Evolutionary conservation across 1,139 yeast species (phyloP).

Genomic region (Yamadazyma spencermartinsiae): DNA sequence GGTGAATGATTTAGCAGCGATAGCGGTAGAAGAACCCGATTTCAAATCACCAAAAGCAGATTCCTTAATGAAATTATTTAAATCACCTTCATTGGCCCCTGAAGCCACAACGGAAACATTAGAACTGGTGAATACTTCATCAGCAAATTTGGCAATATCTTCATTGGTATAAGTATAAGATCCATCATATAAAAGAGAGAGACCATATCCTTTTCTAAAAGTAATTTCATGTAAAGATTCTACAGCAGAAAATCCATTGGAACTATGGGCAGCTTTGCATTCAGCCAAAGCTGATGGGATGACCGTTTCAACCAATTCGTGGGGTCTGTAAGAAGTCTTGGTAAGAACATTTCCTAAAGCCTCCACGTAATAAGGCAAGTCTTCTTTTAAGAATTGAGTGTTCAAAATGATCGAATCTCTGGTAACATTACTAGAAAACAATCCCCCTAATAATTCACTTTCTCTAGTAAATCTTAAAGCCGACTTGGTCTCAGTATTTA

Average conservation of each 20-base stretch:
- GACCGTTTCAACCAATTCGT: constrained; percentile 81
- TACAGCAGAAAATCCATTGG: constrained; percentile 61
- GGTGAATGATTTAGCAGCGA: constrained; percentile 47
- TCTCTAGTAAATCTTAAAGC: constrained; percentile 94
- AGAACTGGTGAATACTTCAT: constrained; percentile 65
- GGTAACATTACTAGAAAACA: constrained; percentile 64
- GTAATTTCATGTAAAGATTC: constrained; percentile 81
- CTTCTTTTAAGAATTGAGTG: constrained; percentile 82
- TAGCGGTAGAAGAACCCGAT: constrained; percentile 49
- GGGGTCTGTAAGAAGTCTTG: constrained; percentile 73
- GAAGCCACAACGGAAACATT: constrained; percentile 72
- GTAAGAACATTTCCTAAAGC: constrained; percentile 78
- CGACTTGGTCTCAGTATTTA: constrained; percentile 79
- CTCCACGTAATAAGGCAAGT: constrained; percentile 89
- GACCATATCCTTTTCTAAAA: constrained; percentile 88
- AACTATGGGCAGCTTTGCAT: constrained; percentile 45
- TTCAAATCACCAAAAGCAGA: constrained; percentile 68
- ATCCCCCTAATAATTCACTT: constrained; percentile 90
- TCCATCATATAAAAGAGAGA: constrained; percentile 76
- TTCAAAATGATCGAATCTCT: constrained; percentile 83
- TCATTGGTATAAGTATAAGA: constrained; percentile 57
- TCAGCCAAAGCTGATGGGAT: constrained; percentile 74
- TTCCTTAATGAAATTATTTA: constrained; percentile 64
- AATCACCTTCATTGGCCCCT: constrained; percentile 74
- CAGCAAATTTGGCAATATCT: constrained; percentile 67